These are phyloP conservation scores for Hypoxylon sp. DNA, from an alignment of 2,329 filamentous ascomycete species.

Conservation along the genomic window DNA sequence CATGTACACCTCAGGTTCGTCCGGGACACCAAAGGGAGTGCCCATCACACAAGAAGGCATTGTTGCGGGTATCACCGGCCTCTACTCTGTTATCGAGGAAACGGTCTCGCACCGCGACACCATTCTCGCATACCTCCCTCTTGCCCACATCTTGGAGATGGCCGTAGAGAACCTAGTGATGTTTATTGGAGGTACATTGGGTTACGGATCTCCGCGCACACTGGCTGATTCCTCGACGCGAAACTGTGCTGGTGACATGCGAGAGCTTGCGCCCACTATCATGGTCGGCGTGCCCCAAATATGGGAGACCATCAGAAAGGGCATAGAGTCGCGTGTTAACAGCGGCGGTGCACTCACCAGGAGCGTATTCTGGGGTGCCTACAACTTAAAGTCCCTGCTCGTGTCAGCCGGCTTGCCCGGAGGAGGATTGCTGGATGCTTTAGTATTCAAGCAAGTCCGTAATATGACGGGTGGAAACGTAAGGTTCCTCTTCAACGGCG, in stretches of 20 bases:
- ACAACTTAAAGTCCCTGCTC: conserved; percentile 72
- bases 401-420: conserved; percentile 74
- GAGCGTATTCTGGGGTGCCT: conserved; percentile 82
- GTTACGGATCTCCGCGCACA: conserved; percentile 92
- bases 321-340: conserved; percentile 85
- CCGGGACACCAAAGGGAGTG: conserved; percentile 90
- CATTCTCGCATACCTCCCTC: conserved; percentile 90
- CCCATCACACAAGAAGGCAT: conserved; percentile 85
- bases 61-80: conserved; percentile 85
- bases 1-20: conserved; percentile 91
- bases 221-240: conserved; percentile 87
- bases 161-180: conserved; percentile 93
- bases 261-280: conserved; percentile 89
- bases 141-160: conserved; percentile 97
- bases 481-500: conserved; percentile 93
- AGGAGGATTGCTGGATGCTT: conserved; percentile 78
- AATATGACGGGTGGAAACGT: conserved; percentile 90
- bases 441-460: conserved; percentile 94
- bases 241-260: conserved; percentile 94
- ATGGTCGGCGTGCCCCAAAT: conserved; percentile 96
- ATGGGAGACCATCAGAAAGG: conserved; percentile 98
- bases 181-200: conserved; percentile 91
- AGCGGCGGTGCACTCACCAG: conserved; percentile 77
- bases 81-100: conserved; percentile 82
- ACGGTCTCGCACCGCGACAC: conserved; percentile 83